phyloP scores from a whole-genome alignment of 495 filamentous ascomycete genomes.

The Penicillium desertorum region DNA sequence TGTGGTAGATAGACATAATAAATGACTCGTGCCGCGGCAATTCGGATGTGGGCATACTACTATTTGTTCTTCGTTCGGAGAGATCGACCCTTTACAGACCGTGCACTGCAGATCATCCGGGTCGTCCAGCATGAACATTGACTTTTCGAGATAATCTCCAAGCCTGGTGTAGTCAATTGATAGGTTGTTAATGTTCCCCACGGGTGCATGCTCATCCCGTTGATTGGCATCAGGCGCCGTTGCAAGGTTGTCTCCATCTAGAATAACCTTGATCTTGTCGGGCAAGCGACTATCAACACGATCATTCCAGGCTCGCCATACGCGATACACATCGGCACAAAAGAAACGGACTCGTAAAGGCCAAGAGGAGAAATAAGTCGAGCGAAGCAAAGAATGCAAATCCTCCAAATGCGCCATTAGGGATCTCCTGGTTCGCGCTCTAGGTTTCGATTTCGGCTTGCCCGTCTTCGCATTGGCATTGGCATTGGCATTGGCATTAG shows the following conservation, averaged over 20 bases:
- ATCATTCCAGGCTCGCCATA: constrained; percentile 65
- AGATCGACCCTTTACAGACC: constrained; percentile 57
- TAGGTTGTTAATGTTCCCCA: constrained; percentile 51
- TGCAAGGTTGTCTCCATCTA: constrained; percentile 48
- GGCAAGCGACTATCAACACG: constrained; percentile 50
- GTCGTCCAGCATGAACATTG: constrained; percentile 60
- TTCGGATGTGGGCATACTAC: constrained; percentile 65
- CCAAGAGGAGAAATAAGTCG: constrained; percentile 74
- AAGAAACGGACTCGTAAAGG: constrained; percentile 86
- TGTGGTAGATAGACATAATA: constrained; percentile 69
- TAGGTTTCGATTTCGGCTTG: constrained; percentile 29
- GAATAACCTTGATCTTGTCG: constrained; percentile 50
- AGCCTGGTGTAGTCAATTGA: constrained; percentile 65
- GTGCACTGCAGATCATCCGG: constrained; percentile 57
- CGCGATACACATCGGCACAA: constrained; percentile 59
- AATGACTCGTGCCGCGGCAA: constrained; percentile 70
- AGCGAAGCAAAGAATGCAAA: constrained; percentile 74
- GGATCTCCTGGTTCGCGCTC: constrained; percentile 54
- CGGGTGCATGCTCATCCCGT: constrained; percentile 11
- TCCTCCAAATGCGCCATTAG: constrained; percentile 66
- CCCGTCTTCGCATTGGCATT: constrained; percentile 17
- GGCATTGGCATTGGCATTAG: constrained; percentile 10
- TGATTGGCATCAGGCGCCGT: not conserved
- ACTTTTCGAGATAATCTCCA: constrained; percentile 71
- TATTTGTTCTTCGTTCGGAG: constrained; percentile 50